These are phyloP conservation scores for Colletotrichum aenigma DNA, from an alignment of 2,329 filamentous ascomycete genomes.

Conservation along the genomic window DNA sequence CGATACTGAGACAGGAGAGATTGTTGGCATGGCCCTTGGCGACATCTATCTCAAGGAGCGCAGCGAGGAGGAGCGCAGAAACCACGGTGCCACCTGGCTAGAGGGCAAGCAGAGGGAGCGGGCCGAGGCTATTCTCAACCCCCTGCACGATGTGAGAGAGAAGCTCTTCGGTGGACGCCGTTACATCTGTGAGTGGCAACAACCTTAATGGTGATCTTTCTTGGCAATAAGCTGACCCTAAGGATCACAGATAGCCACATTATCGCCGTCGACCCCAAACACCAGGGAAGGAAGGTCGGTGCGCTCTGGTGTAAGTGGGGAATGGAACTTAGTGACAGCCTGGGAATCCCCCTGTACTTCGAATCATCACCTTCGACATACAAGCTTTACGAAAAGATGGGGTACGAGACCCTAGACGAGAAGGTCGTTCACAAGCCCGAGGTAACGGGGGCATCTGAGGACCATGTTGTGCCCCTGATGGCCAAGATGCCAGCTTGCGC, in stretches of 20 bases:
- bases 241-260: slow-evolving; percentile 39
- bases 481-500: slow-evolving; percentile 41
- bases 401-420: slow-evolving; percentile 44
- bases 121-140: slow-evolving; percentile 45
- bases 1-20: slow-evolving; percentile 44
- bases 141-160: slow-evolving; percentile 45
- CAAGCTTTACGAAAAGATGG: slow-evolving; percentile 49
- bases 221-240: background rate
- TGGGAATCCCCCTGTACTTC: slow-evolving; percentile 47
- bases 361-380: slow-evolving; percentile 47
- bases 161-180: slow-evolving; percentile 41
- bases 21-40: slow-evolving; percentile 51
- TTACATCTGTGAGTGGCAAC: slow-evolving; percentile 43
- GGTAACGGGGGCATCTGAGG: slow-evolving; percentile 34
- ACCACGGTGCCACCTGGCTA: slow-evolving; percentile 49
- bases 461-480: slow-evolving; percentile 45
- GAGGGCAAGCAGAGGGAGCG: slow-evolving; percentile 45
- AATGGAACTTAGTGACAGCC: slow-evolving; percentile 36
- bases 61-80: slow-evolving; percentile 44
- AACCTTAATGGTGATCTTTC: background rate
- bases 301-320: slow-evolving; percentile 45
- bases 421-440: slow-evolving; percentile 42
- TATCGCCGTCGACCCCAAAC: slow-evolving; percentile 46
- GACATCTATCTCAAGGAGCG: slow-evolving; percentile 44
- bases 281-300: slow-evolving; percentile 47